phyloP scores from a whole-genome alignment of 2,329 filamentous ascomycete species.

The Rhynchosporium graminicola region DNA sequence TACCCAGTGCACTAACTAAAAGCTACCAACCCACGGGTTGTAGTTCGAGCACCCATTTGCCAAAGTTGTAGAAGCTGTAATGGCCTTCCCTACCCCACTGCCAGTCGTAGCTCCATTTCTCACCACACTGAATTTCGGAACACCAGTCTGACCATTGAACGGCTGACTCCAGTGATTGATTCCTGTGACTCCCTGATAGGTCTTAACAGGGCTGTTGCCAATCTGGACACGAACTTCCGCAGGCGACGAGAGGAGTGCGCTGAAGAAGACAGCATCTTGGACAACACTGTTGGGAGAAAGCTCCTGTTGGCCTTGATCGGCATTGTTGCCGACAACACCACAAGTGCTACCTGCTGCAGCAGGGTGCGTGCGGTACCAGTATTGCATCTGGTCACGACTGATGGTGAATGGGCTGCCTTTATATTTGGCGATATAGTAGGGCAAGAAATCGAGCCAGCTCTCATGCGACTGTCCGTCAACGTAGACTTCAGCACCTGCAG shows the following conservation, averaged over 20 bases:
- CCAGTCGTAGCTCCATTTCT: constrained; percentile 31
- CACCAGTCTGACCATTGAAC: constrained; percentile 41
- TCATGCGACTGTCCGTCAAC: constrained; percentile 52
- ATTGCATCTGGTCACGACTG: constrained; percentile 42
- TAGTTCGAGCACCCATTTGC: constrained; percentile 34
- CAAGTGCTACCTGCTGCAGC: constrained; percentile 39
- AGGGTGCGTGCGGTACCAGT: constrained; percentile 47
- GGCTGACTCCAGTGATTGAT: constrained; percentile 36
- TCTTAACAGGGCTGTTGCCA: constrained; percentile 31
- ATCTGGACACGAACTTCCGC: constrained; percentile 40
- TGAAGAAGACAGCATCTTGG: constrained; percentile 37
- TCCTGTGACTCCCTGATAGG: constrained; percentile 24
- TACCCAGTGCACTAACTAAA: constrained; percentile 16
- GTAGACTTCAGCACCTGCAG: constrained; percentile 48
- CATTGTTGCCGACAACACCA: constrained; percentile 40
- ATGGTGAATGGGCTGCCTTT: constrained; percentile 44
- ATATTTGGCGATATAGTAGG: constrained; percentile 52
- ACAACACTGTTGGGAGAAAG: constrained; percentile 39
- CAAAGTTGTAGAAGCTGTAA: constrained; percentile 30
- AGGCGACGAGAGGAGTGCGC: constrained; percentile 36
- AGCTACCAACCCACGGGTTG: constrained; percentile 37
- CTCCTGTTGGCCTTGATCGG: constrained; percentile 28
- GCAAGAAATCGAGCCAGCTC: constrained; percentile 50
- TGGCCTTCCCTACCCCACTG: constrained; percentile 33
- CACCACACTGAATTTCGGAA: constrained; percentile 37